phyloP scores from a whole-genome alignment of 2,329 filamentous ascomycete genomes.

The Colletotrichum musicola region DNA sequence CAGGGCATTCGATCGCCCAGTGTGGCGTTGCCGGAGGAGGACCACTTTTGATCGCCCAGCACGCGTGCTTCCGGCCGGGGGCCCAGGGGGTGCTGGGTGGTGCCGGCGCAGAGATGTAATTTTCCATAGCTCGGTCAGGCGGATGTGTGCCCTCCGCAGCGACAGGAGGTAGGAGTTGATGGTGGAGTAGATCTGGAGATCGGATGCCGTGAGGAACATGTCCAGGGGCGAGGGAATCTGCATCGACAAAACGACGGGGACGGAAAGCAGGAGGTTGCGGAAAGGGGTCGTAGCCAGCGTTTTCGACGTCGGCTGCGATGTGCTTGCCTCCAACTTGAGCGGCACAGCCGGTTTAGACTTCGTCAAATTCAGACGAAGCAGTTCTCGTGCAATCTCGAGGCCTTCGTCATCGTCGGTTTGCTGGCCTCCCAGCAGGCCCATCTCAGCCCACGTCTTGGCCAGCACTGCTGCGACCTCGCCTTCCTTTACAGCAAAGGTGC shows the following conservation, averaged over 20 bases:
- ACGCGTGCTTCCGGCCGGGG: conserved; percentile 71
- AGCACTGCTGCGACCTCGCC: conserved; percentile 86
- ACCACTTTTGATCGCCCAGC: conserved; percentile 71
- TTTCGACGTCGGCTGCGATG: conserved; percentile 44
- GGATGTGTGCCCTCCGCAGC: conserved; percentile 86
- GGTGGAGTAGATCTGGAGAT: conserved; percentile 84
- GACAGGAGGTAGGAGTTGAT: conserved; percentile 90
- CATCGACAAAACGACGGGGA: conserved; percentile 77
- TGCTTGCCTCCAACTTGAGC: conserved; percentile 52
- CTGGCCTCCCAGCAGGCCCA: conserved; percentile 79
- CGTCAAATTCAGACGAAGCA: conserved; percentile 76
- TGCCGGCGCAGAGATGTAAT: conserved; percentile 82
- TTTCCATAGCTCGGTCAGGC: conserved; percentile 88
- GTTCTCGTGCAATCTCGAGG: conserved; percentile 83
- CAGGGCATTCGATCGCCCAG: conserved; percentile 74
- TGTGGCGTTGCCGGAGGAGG: conserved; percentile 73
- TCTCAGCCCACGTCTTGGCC: conserved; percentile 80
- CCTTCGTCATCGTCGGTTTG: conserved; percentile 84
- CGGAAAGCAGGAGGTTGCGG: conserved; percentile 84
- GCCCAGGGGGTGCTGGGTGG: conserved; percentile 78
- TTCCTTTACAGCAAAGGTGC: conserved; percentile 81
- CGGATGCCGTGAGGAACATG: conserved; percentile 82
- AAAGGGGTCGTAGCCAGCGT: conserved; percentile 71
- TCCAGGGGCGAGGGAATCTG: conserved; percentile 85
- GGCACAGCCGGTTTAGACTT: conserved; percentile 59